phyloP scores from a whole-genome alignment of 225 moss, liverwort and hornwort species.

The Marchantia polymorpha region DNA sequence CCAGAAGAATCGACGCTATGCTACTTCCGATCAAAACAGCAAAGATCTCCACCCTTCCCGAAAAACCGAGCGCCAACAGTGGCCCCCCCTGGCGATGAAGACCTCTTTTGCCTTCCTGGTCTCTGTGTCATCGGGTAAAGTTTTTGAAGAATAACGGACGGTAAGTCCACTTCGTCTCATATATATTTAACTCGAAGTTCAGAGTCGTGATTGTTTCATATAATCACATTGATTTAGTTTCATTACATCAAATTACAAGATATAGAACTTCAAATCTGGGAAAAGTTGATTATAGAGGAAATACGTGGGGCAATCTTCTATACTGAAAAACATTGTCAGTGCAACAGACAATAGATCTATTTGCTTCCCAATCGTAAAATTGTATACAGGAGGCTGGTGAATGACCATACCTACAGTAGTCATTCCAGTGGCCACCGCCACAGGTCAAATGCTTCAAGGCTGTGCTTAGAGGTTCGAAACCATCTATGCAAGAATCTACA shows the following conservation, averaged over 20 bases:
- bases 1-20: conserved; percentile 29
- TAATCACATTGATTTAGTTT: too few relatives aligned
- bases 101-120: conserved; percentile 14
- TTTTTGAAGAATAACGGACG: too few relatives aligned
- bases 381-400: neutral
- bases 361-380: too few relatives aligned
- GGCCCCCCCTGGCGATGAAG: neutral
- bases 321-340: too few relatives aligned
- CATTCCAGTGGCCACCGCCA: conserved; percentile 35
- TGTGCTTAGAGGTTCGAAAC: conserved; percentile 32
- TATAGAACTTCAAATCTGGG: too few relatives aligned
- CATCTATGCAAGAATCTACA: conserved; percentile 29
- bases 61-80: conserved; percentile 31
- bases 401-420: conserved; percentile 31
- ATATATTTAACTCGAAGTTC: too few relatives aligned
- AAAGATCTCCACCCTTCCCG: conserved; percentile 30
- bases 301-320: too few relatives aligned
- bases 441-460: conserved; percentile 30
- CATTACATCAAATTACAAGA: too few relatives aligned
- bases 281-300: too few relatives aligned
- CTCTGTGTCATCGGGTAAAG: conserved; percentile 2
- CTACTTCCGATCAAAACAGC: conserved; percentile 28
- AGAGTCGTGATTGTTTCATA: too few relatives aligned
- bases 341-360: too few relatives aligned
- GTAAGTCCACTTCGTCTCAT: too few relatives aligned